Conservation (phyloP, 208 protist species). For the Trypanosoma caninum region DNA sequence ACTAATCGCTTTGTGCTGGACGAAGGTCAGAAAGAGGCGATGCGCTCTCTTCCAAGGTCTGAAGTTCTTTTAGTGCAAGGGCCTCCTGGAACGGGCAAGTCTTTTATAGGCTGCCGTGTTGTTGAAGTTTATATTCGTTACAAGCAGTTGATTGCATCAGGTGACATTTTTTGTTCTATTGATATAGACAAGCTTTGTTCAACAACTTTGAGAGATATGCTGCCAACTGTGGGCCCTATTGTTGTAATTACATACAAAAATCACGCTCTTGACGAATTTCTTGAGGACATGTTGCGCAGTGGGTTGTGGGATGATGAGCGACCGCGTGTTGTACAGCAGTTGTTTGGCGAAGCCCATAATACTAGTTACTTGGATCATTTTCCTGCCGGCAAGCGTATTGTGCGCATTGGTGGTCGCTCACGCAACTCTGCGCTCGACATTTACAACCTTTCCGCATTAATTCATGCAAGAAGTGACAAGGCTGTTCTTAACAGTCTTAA, state of each 20-base stretch:
- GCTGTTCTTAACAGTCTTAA: constrained; percentile 66
- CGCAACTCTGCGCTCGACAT: constrained; percentile 59
- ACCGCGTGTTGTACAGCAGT: constrained; percentile 36
- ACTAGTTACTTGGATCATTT: constrained; percentile 43
- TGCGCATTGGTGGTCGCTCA: constrained; percentile 88
- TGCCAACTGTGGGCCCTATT: constrained; percentile 80
- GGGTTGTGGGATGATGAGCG: constrained; percentile 65
- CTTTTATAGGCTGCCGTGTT: constrained; percentile 90
- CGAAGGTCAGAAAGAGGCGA: constrained; percentile 71
- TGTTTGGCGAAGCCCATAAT: constrained; percentile 32
- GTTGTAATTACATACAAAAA: constrained; percentile 95
- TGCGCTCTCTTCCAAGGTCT: constrained; percentile 58
- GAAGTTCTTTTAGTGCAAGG: constrained; percentile 91
- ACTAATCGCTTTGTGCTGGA: constrained; percentile 61
- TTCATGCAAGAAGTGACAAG: constrained; percentile 59
- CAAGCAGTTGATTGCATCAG: constrained; percentile 82
- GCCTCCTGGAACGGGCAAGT: constrained; percentile 95
- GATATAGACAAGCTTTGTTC: constrained; percentile 63
- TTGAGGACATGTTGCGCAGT: constrained; percentile 74
- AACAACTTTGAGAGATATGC: constrained; percentile 44
- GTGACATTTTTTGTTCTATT: constrained; percentile 85
- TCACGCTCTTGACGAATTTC: constrained; percentile 94
- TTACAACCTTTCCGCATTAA: constrained; percentile 71
- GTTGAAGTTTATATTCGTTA: constrained; percentile 88
- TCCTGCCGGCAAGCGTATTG: constrained; percentile 64